phyloP scores from a whole-genome alignment of 768 basidiomycete species.

The Rhizopogon rudus region DNA sequence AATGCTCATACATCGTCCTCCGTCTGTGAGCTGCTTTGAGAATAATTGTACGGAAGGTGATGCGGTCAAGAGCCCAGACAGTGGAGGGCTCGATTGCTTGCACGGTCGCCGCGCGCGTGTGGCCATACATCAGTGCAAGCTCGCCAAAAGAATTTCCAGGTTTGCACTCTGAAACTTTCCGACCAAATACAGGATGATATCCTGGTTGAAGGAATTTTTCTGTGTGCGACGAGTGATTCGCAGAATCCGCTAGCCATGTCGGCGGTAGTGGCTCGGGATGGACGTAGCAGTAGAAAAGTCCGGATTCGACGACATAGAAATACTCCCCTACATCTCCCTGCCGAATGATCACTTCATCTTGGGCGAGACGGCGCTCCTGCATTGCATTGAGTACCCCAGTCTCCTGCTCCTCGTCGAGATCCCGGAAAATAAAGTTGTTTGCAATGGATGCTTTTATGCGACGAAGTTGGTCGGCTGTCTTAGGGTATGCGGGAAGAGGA shows the following conservation, averaged over 20 bases:
- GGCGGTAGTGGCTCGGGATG: slow-evolving; percentile 62
- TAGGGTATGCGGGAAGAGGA: slow-evolving; percentile 69
- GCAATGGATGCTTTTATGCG: slow-evolving; percentile 86
- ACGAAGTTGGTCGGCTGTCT: slow-evolving; percentile 77
- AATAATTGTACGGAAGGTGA: slow-evolving; percentile 97
- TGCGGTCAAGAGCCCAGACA: slow-evolving; percentile 94
- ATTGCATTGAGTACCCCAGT: slow-evolving; percentile 91
- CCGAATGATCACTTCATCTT: slow-evolving; percentile 87
- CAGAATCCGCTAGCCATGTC: slow-evolving; percentile 45
- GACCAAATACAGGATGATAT: slow-evolving; percentile 68
- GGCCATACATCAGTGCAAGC: slow-evolving; percentile 96
- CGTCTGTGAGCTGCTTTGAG: slow-evolving; percentile 88
- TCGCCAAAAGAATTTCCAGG: slow-evolving; percentile 92
- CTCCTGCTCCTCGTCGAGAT: slow-evolving; percentile 95
- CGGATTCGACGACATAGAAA: slow-evolving; percentile 95
- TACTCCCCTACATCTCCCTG: slow-evolving; percentile 97
- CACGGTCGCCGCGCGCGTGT: slow-evolving; percentile 92
- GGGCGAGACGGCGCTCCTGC: slow-evolving; percentile 72
- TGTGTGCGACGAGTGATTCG: slow-evolving; percentile 31
- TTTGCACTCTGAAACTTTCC: slow-evolving; percentile 78
- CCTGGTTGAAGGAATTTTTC: slow-evolving; percentile 61
- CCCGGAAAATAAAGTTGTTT: slow-evolving; percentile 91
- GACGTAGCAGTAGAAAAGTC: slow-evolving; percentile 80
- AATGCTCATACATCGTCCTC: slow-evolving; percentile 94
- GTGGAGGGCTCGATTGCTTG: slow-evolving; percentile 77